These are phyloP conservation scores for Phalaenopsis aphrodite DNA, from an alignment of 106 monocot species.

Conservation along the genomic window DNA sequence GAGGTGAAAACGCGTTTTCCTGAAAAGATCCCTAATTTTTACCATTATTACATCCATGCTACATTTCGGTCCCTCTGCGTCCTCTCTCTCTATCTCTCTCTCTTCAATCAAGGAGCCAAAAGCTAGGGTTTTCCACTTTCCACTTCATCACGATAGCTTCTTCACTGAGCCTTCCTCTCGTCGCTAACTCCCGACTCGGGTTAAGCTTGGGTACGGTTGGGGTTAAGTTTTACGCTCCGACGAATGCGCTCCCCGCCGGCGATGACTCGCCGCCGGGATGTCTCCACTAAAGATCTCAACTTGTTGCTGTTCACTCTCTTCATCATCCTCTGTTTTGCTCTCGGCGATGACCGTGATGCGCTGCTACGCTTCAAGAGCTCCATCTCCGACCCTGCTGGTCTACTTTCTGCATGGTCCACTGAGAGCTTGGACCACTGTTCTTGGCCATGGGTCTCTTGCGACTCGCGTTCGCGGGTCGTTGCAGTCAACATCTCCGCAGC, in stretches of 20 bases:
- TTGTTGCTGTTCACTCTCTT: neutral
- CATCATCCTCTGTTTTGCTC: neutral
- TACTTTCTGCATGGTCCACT: conserved; percentile 35
- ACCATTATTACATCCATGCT: neutral
- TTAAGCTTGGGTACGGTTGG: neutral
- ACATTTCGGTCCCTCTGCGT: neutral
- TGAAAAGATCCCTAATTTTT: neutral
- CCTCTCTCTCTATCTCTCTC: neutral
- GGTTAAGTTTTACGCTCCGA: neutral
- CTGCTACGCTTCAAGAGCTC: conserved; percentile 48
- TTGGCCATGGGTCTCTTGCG: conserved; percentile 51
- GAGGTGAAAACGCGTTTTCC: neutral
- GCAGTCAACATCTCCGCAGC: conserved; percentile 28
- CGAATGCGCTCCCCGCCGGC: conserved; percentile 13
- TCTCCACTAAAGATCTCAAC: neutral
- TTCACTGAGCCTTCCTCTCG: neutral
- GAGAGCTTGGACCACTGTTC: conserved; percentile 20
- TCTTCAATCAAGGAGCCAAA: neutral
- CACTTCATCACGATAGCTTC: neutral
- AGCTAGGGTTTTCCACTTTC: neutral
- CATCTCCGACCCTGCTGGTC: conserved; percentile 36
- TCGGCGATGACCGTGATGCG: conserved; percentile 14
- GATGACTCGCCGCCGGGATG: conserved; percentile 21
- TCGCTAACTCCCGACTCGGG: neutral
- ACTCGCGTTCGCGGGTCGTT: conserved; percentile 21